These are phyloP conservation scores for Parietaria judaica DNA, from an alignment of 306 rosid genomes.

Conservation along the genomic window DNA sequence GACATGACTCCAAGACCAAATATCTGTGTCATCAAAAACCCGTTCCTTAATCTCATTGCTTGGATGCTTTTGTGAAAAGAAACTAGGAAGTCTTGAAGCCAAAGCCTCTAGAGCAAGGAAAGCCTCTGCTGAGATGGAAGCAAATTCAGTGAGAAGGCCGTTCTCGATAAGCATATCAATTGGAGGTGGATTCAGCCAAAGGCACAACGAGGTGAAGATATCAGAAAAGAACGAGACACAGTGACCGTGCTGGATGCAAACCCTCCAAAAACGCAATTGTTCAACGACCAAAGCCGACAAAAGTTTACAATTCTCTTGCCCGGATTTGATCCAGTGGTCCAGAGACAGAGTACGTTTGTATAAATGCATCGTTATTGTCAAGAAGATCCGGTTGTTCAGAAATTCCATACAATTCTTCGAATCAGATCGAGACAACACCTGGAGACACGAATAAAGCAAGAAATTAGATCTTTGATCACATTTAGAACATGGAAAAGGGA, in stretches of 20 bases:
- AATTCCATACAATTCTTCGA: conserved; percentile 47
- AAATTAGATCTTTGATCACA: conserved; percentile 11
- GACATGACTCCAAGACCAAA: conserved; percentile 91
- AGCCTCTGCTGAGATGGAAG: conserved; percentile 63
- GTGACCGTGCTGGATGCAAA: conserved; percentile 81
- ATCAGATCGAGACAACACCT: conserved; percentile 75
- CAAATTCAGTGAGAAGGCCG: conserved; percentile 48
- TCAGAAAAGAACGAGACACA: conserved; percentile 66
- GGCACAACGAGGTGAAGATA: conserved; percentile 64
- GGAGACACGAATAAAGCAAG: conserved; percentile 21
- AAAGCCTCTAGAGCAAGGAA: conserved; percentile 79
- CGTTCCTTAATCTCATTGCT: conserved; percentile 27
- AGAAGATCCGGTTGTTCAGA: conserved; percentile 61
- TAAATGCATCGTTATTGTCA: conserved; percentile 65
- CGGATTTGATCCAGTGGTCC: conserved; percentile 68
- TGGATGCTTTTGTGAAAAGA: conserved; percentile 45
- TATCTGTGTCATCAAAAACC: conserved; percentile 39
- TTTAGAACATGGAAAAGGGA: conserved; percentile 14
- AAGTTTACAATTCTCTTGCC: conserved; percentile 65
- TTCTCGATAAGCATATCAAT: conserved; percentile 49
- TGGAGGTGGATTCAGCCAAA: conserved; percentile 76
- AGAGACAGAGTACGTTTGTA: conserved; percentile 52
- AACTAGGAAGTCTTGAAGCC: conserved; percentile 68
- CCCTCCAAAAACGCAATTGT: conserved; percentile 83
- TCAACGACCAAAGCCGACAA: conserved; percentile 73